A percentile compares a stretch with the other conserved stretches of the same genome.
phyloP scores from a whole-genome alignment of 2,329 filamentous ascomycete species.

The Aspergillus caelatus region DNA sequence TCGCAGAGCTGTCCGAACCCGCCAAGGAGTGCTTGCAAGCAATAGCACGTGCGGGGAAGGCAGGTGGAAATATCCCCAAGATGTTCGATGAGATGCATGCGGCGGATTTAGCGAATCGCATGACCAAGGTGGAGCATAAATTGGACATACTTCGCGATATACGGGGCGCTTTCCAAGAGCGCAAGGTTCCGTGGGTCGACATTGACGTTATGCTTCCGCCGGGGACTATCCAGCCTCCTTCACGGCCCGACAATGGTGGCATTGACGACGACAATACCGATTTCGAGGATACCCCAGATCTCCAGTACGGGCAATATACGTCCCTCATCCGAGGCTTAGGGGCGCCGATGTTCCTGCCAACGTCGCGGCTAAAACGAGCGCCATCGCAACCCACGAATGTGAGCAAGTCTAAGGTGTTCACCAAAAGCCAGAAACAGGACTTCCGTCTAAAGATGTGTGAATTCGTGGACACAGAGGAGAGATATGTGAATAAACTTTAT shows the following conservation, averaged over 20 bases:
- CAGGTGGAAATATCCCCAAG: constrained; percentile 64
- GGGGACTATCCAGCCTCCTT: constrained; percentile 68
- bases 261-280: constrained; percentile 63
- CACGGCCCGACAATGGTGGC: constrained; percentile 63
- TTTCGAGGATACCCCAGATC: constrained; percentile 29
- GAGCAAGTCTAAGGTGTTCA: constrained; percentile 76
- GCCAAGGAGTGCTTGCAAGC: constrained; percentile 72
- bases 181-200: constrained; percentile 82
- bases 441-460: constrained; percentile 88
- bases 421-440: constrained; percentile 78
- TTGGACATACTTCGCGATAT: constrained; percentile 73
- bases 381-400: constrained; percentile 83
- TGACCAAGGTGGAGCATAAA: constrained; percentile 79
- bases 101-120: constrained; percentile 81
- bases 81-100: constrained; percentile 92
- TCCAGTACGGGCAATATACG: constrained; percentile 76
- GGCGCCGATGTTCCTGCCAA: constrained; percentile 83
- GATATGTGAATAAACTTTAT: constrained; percentile 86
- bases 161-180: constrained; percentile 74
- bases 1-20: constrained; percentile 76
- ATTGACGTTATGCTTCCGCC: constrained; percentile 83
- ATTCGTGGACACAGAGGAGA: constrained; percentile 88
- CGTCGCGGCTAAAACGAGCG: constrained; percentile 78
- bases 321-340: constrained; percentile 78
- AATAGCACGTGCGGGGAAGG: constrained; percentile 54